Evolutionary conservation across 495 filamentous ascomycete genomes (phyloP), one percentile per base, ranked within the genome.

Genomic region (Lasiosphaeriaceae sp.): DNA sequence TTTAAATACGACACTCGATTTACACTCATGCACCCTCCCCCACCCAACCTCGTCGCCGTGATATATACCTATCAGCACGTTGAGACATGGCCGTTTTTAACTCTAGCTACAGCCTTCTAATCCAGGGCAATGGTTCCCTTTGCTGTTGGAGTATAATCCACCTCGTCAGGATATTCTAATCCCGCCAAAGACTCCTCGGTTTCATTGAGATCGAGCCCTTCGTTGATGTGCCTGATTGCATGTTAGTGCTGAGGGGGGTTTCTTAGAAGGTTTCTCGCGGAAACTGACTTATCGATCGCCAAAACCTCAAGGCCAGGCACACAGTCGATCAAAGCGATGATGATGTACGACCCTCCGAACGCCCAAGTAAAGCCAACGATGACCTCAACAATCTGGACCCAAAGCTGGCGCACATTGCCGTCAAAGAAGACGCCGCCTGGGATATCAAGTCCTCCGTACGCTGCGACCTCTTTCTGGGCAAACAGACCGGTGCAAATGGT

Each of bases 401-500:
- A 65, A 2, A 63, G 41, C 41, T 67, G 62, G 1, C 59, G 47
- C 0, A 67, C 6, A 37, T 67, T 67, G 0, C 55, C 55, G 23
- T 67, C 65, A 39, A 67, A 67, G 14, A 67, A 56, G 1, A 67
- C 59, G 6, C 65, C 65, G 1, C 65, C 65, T 2, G 55, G 26
- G 9, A 67, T 57, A 16, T 67, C 62, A n/a, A 67, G 26, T 4
- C 65, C 65, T 2, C 62, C 65, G 45, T 67, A 67, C 3, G 62
- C 65, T 5, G 65, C 65, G 0, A 67, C 65, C 39, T 65, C 55
- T 19, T 65, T 67, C 31, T 60, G 56, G 11, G 88, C 89, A 62
- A 93, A 92, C 63, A 93, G 70, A 41, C 85, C 89, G n/a, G 89
- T 93, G 35, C 85, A 71, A 9, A 92, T 75, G 62, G 90, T 90